Base-by-base conservation (phyloP, 2,329 filamentous ascomycete genomes). In the Ceratocystis huliohia region DNA sequence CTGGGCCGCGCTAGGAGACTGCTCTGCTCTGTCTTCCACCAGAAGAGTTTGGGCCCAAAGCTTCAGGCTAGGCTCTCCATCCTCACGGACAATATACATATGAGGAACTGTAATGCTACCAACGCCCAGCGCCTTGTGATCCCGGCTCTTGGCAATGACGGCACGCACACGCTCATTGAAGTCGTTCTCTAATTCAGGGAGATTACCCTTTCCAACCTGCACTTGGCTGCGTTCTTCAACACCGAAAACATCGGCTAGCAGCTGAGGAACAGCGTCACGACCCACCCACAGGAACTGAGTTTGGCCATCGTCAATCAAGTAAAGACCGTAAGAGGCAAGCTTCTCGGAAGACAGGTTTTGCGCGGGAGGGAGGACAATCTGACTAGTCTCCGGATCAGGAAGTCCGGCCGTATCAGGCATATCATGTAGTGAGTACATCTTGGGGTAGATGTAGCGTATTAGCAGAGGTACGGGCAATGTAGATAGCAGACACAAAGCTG, bases 271-370 rank as follows among this genome's bases (percentile, higher is more conserved):
- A 1, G 93, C 88, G 71, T 99, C 93, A 45, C 92, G 86, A 15
- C 94, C 94, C 22, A 97, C 83, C 94, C 94, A 99, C 61, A 99
- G 78, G 82, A 99, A 99, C 75, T 99, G 94, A 5, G 91, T 96
- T 76, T 96, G 93, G 2, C 92, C 92, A 73, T 99, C 94, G 72
- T 99, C 94, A 72, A 99, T 94, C 67, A 99, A 83, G 76, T 99
- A 99, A 20, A 99, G 79, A 33, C 94, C 94, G 73, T 95, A 96
- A 0, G 91, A 84, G 2, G 91, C 89, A 63, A 99, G 83, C 61
- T 88, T 85, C 75, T 93, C 91, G 1, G 92, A 96, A 2, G 91
- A 91, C 67, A 97, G 82, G 75, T 96, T 96, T 72, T 90, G 73
- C 0, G 89, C 81, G 3, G 89, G 90, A 28, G 94, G 94, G 65